These are phyloP conservation scores for Saccharomycopsis microspora DNA, from an alignment of 805 yeast genomes.

Conservation along the genomic window DNA sequence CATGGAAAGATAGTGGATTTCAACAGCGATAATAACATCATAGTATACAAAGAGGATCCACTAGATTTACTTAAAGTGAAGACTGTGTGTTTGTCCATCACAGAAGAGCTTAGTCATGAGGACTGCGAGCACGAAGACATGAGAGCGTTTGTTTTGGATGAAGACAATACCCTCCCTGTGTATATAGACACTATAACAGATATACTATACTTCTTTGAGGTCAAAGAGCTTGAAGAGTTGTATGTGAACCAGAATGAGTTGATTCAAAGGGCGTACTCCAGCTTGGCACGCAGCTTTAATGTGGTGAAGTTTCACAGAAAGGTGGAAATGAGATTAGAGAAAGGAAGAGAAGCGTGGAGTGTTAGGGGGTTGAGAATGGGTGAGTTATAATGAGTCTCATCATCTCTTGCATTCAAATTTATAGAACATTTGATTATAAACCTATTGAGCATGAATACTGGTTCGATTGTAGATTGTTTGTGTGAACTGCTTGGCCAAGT, in stretches of 20 bases:
- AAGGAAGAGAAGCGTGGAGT: background rate
- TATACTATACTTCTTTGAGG: constrained; percentile 3
- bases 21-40: background rate
- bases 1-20: constrained; percentile 7
- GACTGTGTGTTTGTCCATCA: background rate
- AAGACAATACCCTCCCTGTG: background rate
- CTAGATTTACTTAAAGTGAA: constrained; percentile 1
- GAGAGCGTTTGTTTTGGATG: background rate
- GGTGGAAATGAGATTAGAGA: background rate
- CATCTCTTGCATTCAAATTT: too few relatives aligned
- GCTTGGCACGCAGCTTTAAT: background rate
- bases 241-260: constrained; percentile 10
- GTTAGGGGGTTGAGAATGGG: background rate
- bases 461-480: too few relatives aligned
- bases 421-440: too few relatives aligned
- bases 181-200: background rate
- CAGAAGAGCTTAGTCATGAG: background rate
- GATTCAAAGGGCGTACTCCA: too few relatives aligned
- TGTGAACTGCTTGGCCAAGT: too few relatives aligned
- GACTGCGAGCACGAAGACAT: background rate
- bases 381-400: background rate
- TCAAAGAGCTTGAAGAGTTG: constrained; percentile 6
- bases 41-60: background rate
- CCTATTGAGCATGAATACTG: too few relatives aligned
- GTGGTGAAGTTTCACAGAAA: background rate